These are phyloP conservation scores for Rhododendron mucronatum DNA, from an alignment of 148 eudicot species.

Conservation along the genomic window DNA sequence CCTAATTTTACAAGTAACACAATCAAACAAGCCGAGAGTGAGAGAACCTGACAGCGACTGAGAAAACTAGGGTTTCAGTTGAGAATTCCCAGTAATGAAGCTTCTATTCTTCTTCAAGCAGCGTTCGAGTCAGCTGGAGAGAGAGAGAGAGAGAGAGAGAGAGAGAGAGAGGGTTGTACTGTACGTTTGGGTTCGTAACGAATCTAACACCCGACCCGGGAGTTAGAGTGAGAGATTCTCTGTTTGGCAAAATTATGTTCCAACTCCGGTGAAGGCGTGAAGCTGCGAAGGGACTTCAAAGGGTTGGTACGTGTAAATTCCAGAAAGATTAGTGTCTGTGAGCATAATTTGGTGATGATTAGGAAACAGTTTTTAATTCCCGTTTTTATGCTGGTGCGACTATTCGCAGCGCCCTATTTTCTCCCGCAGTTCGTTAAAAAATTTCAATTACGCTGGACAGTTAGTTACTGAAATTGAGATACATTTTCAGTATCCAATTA, in stretches of 20 bases:
- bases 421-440: too few species aligned
- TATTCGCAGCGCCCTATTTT: too few species aligned
- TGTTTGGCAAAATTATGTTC: not conserved
- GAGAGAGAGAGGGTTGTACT: not conserved
- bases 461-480: too few species aligned
- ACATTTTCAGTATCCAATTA: too few species aligned
- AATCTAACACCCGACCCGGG: not conserved
- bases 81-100: not conserved
- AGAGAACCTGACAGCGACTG: not conserved
- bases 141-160: not conserved
- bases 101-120: not conserved
- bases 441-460: too few species aligned
- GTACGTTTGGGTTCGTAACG: not conserved
- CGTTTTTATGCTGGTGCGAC: too few species aligned
- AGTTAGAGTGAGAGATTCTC: not conserved
- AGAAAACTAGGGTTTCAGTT: constrained; percentile 11
- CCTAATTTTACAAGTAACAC: not conserved
- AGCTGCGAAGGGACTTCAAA: not conserved
- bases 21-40: not conserved
- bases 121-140: not conserved
- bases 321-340: not conserved
- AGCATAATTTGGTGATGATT: not conserved
- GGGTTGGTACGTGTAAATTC: not conserved
- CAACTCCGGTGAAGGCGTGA: not conserved
- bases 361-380: too few species aligned